These are phyloP conservation scores for Paecilomyces dactylethromorphus DNA, from an alignment of 2,329 filamentous ascomycete species.

Conservation along the genomic window DNA sequence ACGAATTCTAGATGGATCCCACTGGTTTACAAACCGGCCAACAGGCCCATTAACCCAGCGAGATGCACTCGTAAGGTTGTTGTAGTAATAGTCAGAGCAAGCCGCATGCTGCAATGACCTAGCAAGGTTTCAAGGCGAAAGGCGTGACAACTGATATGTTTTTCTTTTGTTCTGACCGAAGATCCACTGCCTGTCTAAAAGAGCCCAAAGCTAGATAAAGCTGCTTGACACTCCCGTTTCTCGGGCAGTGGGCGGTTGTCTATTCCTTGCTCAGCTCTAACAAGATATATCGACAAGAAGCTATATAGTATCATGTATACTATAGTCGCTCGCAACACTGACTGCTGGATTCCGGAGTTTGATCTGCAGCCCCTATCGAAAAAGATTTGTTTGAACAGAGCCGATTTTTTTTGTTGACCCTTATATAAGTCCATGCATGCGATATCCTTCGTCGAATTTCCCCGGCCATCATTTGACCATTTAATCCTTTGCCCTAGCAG, in stretches of 20 bases:
- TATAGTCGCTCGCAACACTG: constrained; percentile 36
- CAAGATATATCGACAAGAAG: constrained; percentile 64
- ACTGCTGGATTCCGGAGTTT: constrained; percentile 20
- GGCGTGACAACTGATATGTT: constrained; percentile 31
- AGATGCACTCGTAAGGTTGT: constrained; percentile 10
- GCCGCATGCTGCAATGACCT: constrained; percentile 21
- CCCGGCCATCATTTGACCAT: neutral
- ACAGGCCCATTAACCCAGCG: constrained; percentile 13
- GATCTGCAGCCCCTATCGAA: constrained; percentile 18
- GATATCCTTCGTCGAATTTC: neutral
- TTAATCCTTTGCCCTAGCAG: neutral
- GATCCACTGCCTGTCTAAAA: constrained; percentile 59
- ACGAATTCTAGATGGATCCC: constrained; percentile 14
- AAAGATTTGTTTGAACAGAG: constrained; percentile 8
- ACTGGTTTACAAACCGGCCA: constrained; percentile 20
- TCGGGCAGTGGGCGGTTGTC: constrained; percentile 30
- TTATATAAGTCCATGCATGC: constrained; percentile 1
- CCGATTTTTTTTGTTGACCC: constrained; percentile 6
- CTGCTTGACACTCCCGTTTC: constrained; percentile 30
- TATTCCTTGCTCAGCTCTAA: constrained; percentile 57
- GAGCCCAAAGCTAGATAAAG: constrained; percentile 65
- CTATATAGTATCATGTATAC: constrained; percentile 52
- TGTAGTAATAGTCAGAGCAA: constrained; percentile 16
- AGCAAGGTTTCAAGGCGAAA: constrained; percentile 2
- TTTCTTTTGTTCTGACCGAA: constrained; percentile 26